Base-by-base conservation (phyloP, 352 stramenopile genomes). In the Albugo laibachii region DNA sequence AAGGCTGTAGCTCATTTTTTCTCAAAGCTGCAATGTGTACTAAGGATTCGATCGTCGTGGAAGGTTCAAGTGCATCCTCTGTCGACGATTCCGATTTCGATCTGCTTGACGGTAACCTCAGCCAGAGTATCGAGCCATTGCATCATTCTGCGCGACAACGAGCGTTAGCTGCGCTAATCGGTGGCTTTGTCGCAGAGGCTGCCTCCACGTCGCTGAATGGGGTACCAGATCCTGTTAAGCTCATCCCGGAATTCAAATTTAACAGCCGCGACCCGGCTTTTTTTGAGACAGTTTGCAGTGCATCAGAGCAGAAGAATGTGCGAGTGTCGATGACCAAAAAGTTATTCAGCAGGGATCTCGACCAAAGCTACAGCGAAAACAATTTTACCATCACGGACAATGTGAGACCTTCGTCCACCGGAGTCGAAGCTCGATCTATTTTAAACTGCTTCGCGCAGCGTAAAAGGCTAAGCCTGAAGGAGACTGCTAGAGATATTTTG, bases 261-360 rank as follows among this genome's bases (percentile, higher is more conserved):
- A 56, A 80, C 13, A 69, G 83, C 49, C 83, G 83, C 42, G 74
- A 86, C 47, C 74, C 74, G 13, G 74, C 74, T 13, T 86, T 86
- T 56, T 77, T 63, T 31, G 70, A 83, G 49, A 69, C 24, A 31
- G 24, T 31, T 8, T 10, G 24, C 24, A 31, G 24, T 10, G 24
- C 24, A 31, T 31, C 24, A 8, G 24, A 31, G 8, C 24, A 31
- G 8, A 31, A 31, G 3, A 31, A 8, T 31, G 3, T 10, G 3
- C 24, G 24, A 31, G 8, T 31, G 3, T 31, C 24, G 24, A 3
- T 31, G 24, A 62, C 63, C 15, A 65, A 63, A 37, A 54, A 47
- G 11, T 36, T 41, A 35, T 48, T 47, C 13, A 20, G 39, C 1
- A 31, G 24, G 24, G 24, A 31, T 31, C 24, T 31, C 24, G 24